These are phyloP conservation scores for Apostasia shenzhenica DNA, from an alignment of 106 monocot genomes.

Conservation along the genomic window DNA sequence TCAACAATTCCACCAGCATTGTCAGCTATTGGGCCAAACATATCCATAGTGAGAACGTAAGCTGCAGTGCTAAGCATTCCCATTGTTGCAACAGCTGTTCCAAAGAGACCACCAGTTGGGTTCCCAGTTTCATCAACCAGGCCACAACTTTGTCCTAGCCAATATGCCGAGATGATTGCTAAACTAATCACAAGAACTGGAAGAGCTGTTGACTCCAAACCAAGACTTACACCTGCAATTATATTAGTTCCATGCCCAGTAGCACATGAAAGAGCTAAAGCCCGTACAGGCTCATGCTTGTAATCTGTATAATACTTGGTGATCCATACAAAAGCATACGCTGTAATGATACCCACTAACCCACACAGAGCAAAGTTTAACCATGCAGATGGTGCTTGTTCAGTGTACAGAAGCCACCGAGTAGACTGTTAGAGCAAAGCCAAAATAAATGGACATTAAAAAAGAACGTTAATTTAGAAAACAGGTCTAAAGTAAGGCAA, in stretches of 20 bases:
- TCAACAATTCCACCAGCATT: slow-evolving; percentile 99
- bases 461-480: not conserved
- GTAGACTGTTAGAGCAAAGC: slow-evolving; percentile 58
- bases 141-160: slow-evolving; percentile 90
- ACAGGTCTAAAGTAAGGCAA: not conserved
- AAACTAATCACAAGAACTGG: slow-evolving; percentile 93
- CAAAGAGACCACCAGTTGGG: slow-evolving; percentile 91
- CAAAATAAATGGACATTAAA: not conserved
- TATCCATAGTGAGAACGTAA: slow-evolving; percentile 99
- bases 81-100: slow-evolving; percentile 99
- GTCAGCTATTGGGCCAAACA: slow-evolving; percentile 99
- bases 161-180: slow-evolving; percentile 78
- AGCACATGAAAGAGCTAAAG: slow-evolving; percentile 78
- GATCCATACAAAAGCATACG: slow-evolving; percentile 89
- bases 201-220: slow-evolving; percentile 94
- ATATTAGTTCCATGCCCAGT: slow-evolving; percentile 99
- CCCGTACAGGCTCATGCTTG: slow-evolving; percentile 86
- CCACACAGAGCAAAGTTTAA: slow-evolving; percentile 91
- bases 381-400: slow-evolving; percentile 97
- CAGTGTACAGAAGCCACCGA: slow-evolving; percentile 91
- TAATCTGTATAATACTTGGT: slow-evolving; percentile 99
- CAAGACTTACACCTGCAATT: slow-evolving; percentile 92
- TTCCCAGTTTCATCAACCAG: slow-evolving; percentile 76
- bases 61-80: slow-evolving; percentile 98
- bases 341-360: slow-evolving; percentile 90